Conservation (phyloP, 2,329 filamentous ascomycete species). For the Cladophialophora psammophila region DNA sequence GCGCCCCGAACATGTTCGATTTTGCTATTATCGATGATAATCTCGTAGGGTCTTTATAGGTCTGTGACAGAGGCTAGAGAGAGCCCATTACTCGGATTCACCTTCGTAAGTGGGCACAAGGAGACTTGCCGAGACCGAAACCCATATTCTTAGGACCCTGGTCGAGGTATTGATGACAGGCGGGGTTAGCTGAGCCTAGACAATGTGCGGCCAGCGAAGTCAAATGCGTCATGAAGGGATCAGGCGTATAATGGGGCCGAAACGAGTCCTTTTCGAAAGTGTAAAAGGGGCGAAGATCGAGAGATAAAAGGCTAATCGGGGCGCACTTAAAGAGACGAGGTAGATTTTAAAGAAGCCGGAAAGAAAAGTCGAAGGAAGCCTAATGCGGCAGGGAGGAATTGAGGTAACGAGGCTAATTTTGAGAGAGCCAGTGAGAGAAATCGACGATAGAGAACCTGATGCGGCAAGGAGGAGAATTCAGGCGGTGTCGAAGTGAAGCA, state of each 20-base stretch:
- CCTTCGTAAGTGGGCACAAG: slow-evolving; percentile 5
- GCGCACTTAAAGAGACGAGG: slow-evolving; percentile 13
- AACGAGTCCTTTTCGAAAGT: slow-evolving; percentile 13
- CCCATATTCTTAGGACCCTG: slow-evolving; percentile 10
- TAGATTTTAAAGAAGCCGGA: slow-evolving; percentile 16
- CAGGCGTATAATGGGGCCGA: slow-evolving; percentile 7
- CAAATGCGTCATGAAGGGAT: slow-evolving; percentile 11
- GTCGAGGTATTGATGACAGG: slow-evolving; percentile 7
- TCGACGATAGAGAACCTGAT: slow-evolving; percentile 7
- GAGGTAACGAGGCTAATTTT: background rate
- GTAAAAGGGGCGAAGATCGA: slow-evolving; percentile 13
- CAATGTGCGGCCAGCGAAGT: slow-evolving; percentile 12
- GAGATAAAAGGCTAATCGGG: slow-evolving; percentile 12
- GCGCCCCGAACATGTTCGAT: too few species aligned
- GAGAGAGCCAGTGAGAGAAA: background rate
- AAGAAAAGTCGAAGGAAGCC: slow-evolving; percentile 8
- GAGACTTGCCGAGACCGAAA: slow-evolving; percentile 7
- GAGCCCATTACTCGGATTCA: slow-evolving; percentile 12
- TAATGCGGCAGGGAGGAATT: slow-evolving; percentile 9
- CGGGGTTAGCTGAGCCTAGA: slow-evolving; percentile 11
- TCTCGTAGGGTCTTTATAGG: background rate
- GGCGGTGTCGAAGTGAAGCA: background rate
- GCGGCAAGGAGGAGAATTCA: slow-evolving; percentile 5
- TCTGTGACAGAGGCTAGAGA: background rate
- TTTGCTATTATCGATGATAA: too few species aligned